Evolutionary conservation across 192 early-diverging fungal species (phyloP), one percentile per base, ranked within the genome.

Genomic region (Coemansia reversa): DNA sequence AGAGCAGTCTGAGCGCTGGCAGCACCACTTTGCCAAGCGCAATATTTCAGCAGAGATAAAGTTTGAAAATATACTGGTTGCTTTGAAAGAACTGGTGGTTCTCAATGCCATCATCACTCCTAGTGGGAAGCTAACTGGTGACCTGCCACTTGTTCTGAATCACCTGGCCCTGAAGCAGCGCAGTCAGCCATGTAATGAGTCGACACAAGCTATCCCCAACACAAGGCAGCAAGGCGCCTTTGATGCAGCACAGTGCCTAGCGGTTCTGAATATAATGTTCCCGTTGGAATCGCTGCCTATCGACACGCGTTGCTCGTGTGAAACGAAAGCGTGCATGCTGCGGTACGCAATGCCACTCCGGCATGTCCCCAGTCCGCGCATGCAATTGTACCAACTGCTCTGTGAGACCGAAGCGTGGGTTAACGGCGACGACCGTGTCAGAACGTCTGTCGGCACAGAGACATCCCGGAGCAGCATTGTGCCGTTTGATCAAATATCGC

Each of bases 1-100:
- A 11, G 64, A 74, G 8, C 76, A 72, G 72, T 79, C 76, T 0
- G 76, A 79, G 65, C 71, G 76, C 42, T 74, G 71, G 76, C 71
- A 67, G 23, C 76, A 79, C 50, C 59, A 61, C 50, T 63, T 74
- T 53, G 76, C 72, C 27, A 79, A 79, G 55, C 76, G 76, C 57
- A 74, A 74, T 32, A 63, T 67, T 50, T 67, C 71, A 4, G 64
- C 67, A 23, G 76, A 79, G 30, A 71, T 69, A 6, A 70, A 74
- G 49, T 79, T 79, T 50, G 76, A 79, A 24, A 79, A 74, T 58
- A 65, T 72, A 12, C 55, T 79, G 28, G 71, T 79, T 27, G 76
- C 76, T 5, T 58, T 79, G 18, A 79, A 79, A 52, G 76, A 79
- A 39, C 67, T 79, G 0, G 76, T 67, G 12, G 62, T 79, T 1